Percentiles rank a stretch among this genome's conserved stretches.
phyloP scores from a whole-genome alignment of 2,329 filamentous ascomycete genomes.

The Pseudohalonectria lignicola region DNA sequence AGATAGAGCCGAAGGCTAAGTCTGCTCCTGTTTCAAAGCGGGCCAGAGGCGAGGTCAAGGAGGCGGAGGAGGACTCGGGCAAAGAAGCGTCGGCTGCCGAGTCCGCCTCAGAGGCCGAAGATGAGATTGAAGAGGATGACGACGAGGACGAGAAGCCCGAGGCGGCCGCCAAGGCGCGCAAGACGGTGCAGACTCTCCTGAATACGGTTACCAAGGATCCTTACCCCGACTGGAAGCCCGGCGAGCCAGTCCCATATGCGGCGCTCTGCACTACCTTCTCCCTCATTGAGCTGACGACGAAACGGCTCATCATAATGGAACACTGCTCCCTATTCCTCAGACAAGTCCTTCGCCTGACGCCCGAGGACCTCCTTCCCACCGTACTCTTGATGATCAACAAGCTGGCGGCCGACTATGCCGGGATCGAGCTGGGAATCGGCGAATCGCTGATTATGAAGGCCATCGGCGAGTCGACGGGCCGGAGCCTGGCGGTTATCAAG shows the following conservation, averaged over 20 bases:
- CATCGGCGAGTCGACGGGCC: constrained; percentile 87
- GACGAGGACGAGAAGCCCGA: constrained; percentile 57
- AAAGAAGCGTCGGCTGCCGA: constrained; percentile 30
- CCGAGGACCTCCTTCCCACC: constrained; percentile 75
- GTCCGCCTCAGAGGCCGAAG: constrained; percentile 39
- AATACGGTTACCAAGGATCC: constrained; percentile 68
- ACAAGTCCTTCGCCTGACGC: constrained; percentile 80
- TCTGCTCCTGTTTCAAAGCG: too few relatives aligned
- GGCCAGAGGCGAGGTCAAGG: constrained; percentile 15
- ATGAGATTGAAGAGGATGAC: constrained; percentile 35
- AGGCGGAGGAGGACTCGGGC: constrained; percentile 33
- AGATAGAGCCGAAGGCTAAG: too few relatives aligned
- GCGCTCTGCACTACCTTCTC: constrained; percentile 93
- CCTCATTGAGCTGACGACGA: constrained; percentile 87
- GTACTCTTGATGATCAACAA: constrained; percentile 97
- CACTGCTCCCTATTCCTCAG: constrained; percentile 85
- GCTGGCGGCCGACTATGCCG: constrained; percentile 89
- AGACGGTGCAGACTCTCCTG: constrained; percentile 76
- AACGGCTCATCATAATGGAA: constrained; percentile 76
- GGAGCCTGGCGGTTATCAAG: constrained; percentile 82
- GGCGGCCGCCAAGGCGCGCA: constrained; percentile 60
- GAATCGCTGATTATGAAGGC: constrained; percentile 99
- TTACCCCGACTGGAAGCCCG: constrained; percentile 92
- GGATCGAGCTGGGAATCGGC: constrained; percentile 95
- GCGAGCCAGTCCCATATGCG: constrained; percentile 83